Base-by-base conservation (phyloP, 306 rosid species). In the Trifolium fragiferum region DNA sequence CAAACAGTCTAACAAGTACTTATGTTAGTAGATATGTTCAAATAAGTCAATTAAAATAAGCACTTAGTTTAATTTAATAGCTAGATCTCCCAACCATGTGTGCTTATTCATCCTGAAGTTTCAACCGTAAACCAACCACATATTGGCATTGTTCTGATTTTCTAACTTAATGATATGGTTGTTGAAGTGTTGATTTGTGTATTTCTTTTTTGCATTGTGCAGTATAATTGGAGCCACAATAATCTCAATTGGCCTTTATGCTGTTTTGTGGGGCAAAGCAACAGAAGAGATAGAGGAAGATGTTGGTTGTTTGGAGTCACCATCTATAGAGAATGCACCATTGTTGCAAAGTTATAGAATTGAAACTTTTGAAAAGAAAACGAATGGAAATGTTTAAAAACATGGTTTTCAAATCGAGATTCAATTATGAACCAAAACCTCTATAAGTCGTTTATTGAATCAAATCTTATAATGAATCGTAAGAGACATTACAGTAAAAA, bases 251-350 rank as follows among this genome's bases (percentile, higher is more conserved):
- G 99, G 99, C 7, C 89, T 94, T 83, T 94, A 92, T 57, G 83
- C 83, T 5, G 97, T 94, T 12, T 79, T 94, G 86, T 92, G 97
- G 99, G 99, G 97, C 2, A 92, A 92, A 84, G 57, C 83, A 63
- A 87, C 77, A 78, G 97, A 94, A 79, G 90, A 83, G 78, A 54
- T 46, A 19, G 83, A 37, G 35, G 85, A 81, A 63, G 83, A 37
- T 61, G 80, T 27, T 68, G 80, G 71, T 41, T 44, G 57, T 76
- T 60, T 78, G 57, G 93, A 77, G 66, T 82, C 92, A 71, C 79
- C 80, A 25, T 74, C 79, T 15, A 76, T 54, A 19, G 86, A 87
- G 59, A 91, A 84, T 85, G 82, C 33, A 57, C 97, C 99, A 74
- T 82, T 92, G 44, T 80, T 94, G 83, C 90, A 85, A 71, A 82